Evolutionary conservation across 2,329 filamentous ascomycete species (phyloP).

Genomic region (Colletotrichum theobromicola): DNA sequence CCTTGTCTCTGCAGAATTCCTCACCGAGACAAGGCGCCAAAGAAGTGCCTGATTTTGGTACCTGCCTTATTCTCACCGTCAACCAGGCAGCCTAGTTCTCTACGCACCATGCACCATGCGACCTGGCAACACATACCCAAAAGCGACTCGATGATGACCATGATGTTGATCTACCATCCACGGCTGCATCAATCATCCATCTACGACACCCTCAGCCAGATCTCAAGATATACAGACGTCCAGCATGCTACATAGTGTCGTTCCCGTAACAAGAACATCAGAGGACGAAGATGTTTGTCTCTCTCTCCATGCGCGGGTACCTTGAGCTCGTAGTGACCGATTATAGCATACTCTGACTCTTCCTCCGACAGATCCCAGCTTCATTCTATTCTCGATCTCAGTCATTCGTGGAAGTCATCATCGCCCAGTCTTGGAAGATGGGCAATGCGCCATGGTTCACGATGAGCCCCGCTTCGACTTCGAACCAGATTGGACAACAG

Average conservation of each 20-base stretch:
- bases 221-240: too few species aligned
- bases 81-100: background rate
- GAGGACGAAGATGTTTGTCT: too few species aligned
- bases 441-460: background rate
- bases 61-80: background rate
- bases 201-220: background rate
- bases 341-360: background rate
- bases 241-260: too few species aligned
- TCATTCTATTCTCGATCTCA: background rate
- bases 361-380: background rate
- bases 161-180: background rate
- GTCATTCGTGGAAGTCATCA: background rate
- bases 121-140: background rate
- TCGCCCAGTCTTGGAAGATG: background rate
- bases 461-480: background rate
- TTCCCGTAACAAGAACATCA: too few species aligned
- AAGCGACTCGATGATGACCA: background rate
- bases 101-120: background rate
- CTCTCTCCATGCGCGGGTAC: too few species aligned
- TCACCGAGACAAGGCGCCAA: too few species aligned
- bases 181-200: background rate
- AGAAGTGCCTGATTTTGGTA: background rate
- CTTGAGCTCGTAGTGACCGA: too few species aligned
- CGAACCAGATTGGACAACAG: background rate
- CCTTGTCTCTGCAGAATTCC: too few species aligned